Evolutionary conservation across 306 rosid genomes (phyloP).

Genomic region (Rosa multiflora): DNA sequence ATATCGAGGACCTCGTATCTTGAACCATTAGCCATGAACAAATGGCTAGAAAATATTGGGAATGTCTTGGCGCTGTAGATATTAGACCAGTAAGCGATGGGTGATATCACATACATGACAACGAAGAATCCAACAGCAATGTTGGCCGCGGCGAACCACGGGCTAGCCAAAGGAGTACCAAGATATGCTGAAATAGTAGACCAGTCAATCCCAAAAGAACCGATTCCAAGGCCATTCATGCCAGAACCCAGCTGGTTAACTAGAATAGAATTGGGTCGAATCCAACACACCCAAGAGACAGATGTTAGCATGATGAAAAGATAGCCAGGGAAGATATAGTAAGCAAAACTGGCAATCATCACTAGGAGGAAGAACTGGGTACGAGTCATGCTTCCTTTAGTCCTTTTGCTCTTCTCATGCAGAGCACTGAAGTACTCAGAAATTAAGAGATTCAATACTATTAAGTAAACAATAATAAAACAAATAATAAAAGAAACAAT

Average conservation of each 20-base stretch:
- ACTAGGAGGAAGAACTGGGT: conserved; percentile 62
- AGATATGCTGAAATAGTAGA: conserved; percentile 65
- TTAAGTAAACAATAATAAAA: neutral
- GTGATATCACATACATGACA: conserved; percentile 72
- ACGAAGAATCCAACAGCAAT: conserved; percentile 53
- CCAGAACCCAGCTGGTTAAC: conserved; percentile 83
- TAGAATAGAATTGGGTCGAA: conserved; percentile 54
- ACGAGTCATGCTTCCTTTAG: conserved; percentile 48
- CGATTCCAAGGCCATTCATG: conserved; percentile 68
- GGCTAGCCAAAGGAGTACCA: conserved; percentile 77
- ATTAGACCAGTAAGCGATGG: conserved; percentile 50
- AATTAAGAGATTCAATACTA: neutral
- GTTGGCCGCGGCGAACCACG: conserved; percentile 78
- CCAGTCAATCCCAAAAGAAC: conserved; percentile 70
- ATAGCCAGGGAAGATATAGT: conserved; percentile 71
- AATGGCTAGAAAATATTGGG: conserved; percentile 59
- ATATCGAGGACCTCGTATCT: conserved; percentile 49
- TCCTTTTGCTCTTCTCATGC: conserved; percentile 61
- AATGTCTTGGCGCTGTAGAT: conserved; percentile 55
- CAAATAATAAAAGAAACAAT: conserved; percentile 2
- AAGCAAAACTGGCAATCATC: conserved; percentile 50
- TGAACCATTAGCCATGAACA: conserved; percentile 60
- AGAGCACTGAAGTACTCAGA: conserved; percentile 51
- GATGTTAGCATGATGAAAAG: conserved; percentile 50
- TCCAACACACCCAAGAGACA: conserved; percentile 76